phyloP scores from a whole-genome alignment of 2,329 filamentous ascomycete genomes.

The Aspergillus chevalieri region DNA sequence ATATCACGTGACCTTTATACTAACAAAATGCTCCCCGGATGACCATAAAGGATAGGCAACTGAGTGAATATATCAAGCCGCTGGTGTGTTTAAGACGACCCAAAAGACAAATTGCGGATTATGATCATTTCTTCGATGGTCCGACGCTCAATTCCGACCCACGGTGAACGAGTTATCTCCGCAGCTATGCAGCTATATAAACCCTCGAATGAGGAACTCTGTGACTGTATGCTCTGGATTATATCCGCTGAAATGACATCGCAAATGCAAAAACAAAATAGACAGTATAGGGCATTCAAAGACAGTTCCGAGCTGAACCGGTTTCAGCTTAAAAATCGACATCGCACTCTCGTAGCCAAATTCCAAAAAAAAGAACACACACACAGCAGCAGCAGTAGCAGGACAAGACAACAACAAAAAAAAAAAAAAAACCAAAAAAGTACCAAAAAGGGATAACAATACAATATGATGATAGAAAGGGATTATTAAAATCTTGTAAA shows the following conservation, averaged over 20 bases:
- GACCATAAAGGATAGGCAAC: background rate
- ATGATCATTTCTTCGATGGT: constrained; percentile 3
- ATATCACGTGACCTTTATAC: background rate
- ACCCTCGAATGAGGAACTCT: constrained; percentile 9
- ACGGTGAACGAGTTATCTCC: constrained; percentile 11
- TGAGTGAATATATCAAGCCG: background rate
- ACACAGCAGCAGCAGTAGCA: background rate
- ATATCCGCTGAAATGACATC: constrained; percentile 19
- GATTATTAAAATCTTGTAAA: constrained; percentile 25
- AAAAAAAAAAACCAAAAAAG: constrained; percentile 19
- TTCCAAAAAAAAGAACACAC: background rate
- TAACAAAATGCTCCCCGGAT: background rate
- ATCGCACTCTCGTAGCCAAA: constrained; percentile 14
- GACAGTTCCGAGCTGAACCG: constrained; percentile 18
- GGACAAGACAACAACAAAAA: constrained; percentile 10
- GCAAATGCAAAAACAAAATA: constrained; percentile 18
- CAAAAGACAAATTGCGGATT: background rate
- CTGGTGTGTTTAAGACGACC: no score
- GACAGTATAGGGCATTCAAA: constrained; percentile 13
- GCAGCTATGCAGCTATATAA: constrained; percentile 11
- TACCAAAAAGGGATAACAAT: constrained; percentile 33
- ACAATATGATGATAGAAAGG: constrained; percentile 28
- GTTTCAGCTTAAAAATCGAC: constrained; percentile 17
- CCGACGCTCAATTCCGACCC: constrained; percentile 3
- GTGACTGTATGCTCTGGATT: constrained; percentile 13